phyloP scores from a whole-genome alignment of 2,329 filamentous ascomycete genomes.

The Alternaria dauci region DNA sequence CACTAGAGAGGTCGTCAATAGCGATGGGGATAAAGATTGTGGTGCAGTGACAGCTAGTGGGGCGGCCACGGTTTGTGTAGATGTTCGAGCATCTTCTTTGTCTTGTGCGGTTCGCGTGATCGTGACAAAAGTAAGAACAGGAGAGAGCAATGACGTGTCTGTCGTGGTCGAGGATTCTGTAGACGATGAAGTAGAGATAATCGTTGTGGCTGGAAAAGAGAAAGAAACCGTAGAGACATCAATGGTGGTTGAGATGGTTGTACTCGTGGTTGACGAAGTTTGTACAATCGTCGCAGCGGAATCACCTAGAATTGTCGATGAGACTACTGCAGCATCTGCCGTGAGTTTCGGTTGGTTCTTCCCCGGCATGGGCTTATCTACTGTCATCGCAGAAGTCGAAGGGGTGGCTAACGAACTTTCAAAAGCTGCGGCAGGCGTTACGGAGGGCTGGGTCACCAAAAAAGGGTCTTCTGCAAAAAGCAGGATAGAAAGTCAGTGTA shows the following conservation, averaged over 20 bases:
- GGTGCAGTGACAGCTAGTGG: constrained; percentile 1
- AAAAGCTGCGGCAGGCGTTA: neutral
- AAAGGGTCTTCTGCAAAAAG: neutral
- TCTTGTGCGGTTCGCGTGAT: constrained; percentile 10
- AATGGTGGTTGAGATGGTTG: neutral
- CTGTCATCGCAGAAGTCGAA: neutral
- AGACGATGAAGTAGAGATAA: neutral
- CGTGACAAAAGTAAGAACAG: constrained; percentile 12
- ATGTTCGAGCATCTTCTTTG: constrained; percentile 4
- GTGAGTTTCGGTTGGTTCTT: constrained; percentile 19
- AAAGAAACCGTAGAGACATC: neutral
- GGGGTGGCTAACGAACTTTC: neutral
- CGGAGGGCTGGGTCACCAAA: neutral
- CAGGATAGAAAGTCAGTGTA: neutral
- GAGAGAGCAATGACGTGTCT: neutral
- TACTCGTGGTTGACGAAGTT: neutral
- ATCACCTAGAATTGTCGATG: neutral
- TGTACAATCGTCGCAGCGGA: neutral
- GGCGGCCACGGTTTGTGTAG: neutral
- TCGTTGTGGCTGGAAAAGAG: neutral
- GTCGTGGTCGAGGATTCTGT: neutral
- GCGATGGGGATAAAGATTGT: neutral
- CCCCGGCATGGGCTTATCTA: constrained; percentile 13
- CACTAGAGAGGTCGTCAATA: neutral
- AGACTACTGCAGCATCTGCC: constrained; percentile 2